These are phyloP conservation scores for Fusarium euwallaceae DNA, from an alignment of 2,329 filamentous ascomycete genomes.

Conservation along the genomic window DNA sequence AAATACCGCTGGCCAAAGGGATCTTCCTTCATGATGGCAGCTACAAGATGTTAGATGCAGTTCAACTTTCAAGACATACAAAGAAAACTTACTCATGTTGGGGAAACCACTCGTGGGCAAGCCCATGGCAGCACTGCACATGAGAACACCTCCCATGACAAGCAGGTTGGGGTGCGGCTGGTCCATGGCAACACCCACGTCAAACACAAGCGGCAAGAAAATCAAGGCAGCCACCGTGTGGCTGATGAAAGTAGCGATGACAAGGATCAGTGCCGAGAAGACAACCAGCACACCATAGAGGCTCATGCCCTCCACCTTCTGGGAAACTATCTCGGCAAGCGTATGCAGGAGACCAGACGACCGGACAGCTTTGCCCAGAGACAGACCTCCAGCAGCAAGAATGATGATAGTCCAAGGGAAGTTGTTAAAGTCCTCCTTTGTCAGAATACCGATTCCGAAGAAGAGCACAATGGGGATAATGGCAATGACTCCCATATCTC, in stretches of 20 bases:
- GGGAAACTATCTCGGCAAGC: slow-evolving; percentile 83
- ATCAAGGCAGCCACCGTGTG: slow-evolving; percentile 97
- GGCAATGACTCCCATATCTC: slow-evolving; percentile 98
- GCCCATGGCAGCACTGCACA: slow-evolving; percentile 97
- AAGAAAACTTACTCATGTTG: slow-evolving; percentile 90
- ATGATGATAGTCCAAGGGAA: slow-evolving; percentile 99
- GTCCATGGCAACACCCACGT: slow-evolving; percentile 87
- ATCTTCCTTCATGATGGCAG: slow-evolving; percentile 99
- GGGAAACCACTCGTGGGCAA: slow-evolving; percentile 96
- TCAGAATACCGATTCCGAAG: slow-evolving; percentile 95
- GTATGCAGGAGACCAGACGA: slow-evolving; percentile 93
- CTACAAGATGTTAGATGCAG: slow-evolving; percentile 59
- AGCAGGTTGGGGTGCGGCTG: slow-evolving; percentile 93
- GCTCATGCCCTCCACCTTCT: slow-evolving; percentile 79
- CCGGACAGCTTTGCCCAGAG: slow-evolving; percentile 93
- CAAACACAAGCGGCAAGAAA: slow-evolving; percentile 88
- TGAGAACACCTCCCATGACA: slow-evolving; percentile 94
- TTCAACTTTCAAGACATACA: not conserved
- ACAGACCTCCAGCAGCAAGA: slow-evolving; percentile 91
- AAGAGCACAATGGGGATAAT: slow-evolving; percentile 96
- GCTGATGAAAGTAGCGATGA: slow-evolving; percentile 97
- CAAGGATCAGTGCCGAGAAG: slow-evolving; percentile 85
- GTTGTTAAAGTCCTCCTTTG: slow-evolving; percentile 99
- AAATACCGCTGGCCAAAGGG: slow-evolving; percentile 92
- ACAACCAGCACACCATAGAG: slow-evolving; percentile 89